These are phyloP conservation scores for Aphanomyces stellatus DNA, from an alignment of 352 stramenopile genomes.

Conservation along the genomic window DNA sequence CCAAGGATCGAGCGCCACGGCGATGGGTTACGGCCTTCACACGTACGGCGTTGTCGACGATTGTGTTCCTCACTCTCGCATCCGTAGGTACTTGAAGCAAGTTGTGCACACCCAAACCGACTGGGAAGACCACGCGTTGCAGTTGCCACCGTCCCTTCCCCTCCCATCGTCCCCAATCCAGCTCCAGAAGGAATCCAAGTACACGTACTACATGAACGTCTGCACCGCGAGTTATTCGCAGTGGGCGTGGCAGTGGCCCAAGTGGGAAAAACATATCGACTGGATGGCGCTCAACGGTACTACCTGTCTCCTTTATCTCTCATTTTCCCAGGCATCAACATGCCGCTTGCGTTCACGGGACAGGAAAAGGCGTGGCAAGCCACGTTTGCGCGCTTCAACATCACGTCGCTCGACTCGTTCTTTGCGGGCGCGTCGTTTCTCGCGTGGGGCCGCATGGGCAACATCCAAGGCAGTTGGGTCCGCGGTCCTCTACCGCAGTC, in stretches of 20 bases:
- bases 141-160: conserved; percentile 42
- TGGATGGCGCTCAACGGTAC: conserved; percentile 87
- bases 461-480: conserved; percentile 78
- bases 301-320: neutral
- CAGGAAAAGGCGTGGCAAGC: conserved; percentile 85
- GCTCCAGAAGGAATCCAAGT: conserved; percentile 53
- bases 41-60: conserved; percentile 22
- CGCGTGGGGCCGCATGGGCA: conserved; percentile 86
- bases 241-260: conserved; percentile 76
- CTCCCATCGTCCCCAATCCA: conserved; percentile 29
- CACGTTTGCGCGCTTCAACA: conserved; percentile 70
- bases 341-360: conserved; percentile 84
- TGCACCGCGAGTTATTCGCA: conserved; percentile 88
- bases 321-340: conserved; percentile 70
- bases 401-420: conserved; percentile 78
- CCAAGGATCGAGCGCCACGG: conserved; percentile 39
- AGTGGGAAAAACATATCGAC: conserved; percentile 88
- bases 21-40: conserved; percentile 62
- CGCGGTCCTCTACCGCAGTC: conserved; percentile 69
- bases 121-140: conserved; percentile 66
- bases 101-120: conserved; percentile 59
- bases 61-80: neutral
- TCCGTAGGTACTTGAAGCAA: conserved; percentile 47
- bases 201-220: conserved; percentile 89
- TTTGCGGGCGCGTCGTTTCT: conserved; percentile 84